Evolutionary conservation across 2,329 filamentous ascomycete genomes (phyloP).

Genomic region (Coniochaeta pulveracea): DNA sequence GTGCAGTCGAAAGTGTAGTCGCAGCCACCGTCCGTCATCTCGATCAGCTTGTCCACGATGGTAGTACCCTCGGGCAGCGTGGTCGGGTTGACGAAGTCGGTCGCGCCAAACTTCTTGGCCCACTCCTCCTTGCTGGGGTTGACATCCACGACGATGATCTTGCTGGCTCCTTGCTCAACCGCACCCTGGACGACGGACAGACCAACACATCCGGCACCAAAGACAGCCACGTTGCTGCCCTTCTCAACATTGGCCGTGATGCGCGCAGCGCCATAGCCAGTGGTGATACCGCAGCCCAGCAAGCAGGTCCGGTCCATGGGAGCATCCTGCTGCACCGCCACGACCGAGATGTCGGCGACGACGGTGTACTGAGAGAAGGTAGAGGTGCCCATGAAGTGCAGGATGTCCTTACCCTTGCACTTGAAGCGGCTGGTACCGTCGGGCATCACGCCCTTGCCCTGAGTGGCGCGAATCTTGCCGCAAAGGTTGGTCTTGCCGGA

Average conservation of each 20-base stretch:
- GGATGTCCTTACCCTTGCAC: constrained; percentile 86
- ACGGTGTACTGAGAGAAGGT: constrained; percentile 99
- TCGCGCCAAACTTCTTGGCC: constrained; percentile 89
- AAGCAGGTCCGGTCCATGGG: constrained; percentile 94
- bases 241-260: constrained; percentile 89
- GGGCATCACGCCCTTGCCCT: constrained; percentile 93
- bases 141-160: constrained; percentile 64
- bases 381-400: constrained; percentile 98
- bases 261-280: constrained; percentile 88
- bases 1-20: constrained; percentile 99
- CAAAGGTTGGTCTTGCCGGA: constrained; percentile 99
- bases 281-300: constrained; percentile 96
- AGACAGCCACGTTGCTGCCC: constrained; percentile 81
- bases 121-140: constrained; percentile 89
- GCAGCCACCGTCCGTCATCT: constrained; percentile 96
- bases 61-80: constrained; percentile 61
- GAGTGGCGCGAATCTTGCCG: constrained; percentile 95
- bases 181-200: constrained; percentile 92
- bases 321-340: constrained; percentile 80
- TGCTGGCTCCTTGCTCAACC: constrained; percentile 67
- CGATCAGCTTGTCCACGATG: constrained; percentile 84
- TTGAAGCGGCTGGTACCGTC: constrained; percentile 92
- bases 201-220: constrained; percentile 92
- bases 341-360: constrained; percentile 95
- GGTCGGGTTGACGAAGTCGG: constrained; percentile 90